Evolutionary conservation across 2,329 filamentous ascomycete species (phyloP).

Genomic region (Neonectria hederae): DNA sequence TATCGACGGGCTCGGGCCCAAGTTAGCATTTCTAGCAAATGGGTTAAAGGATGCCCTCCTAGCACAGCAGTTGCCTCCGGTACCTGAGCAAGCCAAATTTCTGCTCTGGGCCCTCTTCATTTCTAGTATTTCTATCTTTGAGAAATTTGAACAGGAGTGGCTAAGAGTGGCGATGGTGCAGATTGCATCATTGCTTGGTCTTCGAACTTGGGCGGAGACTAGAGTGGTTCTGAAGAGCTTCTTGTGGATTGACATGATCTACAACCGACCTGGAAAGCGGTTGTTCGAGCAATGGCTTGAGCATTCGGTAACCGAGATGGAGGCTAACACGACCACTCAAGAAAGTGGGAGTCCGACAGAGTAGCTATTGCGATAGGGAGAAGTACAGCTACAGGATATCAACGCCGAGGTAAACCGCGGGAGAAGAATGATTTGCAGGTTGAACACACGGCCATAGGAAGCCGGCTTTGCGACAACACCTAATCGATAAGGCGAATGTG

Average conservation of each 20-base stretch:
- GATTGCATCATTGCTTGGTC: not conserved
- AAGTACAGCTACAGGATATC: not conserved
- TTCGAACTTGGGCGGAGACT: conserved; percentile 11
- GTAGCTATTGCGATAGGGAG: not conserved
- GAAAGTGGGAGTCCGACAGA: not conserved
- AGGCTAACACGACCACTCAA: not conserved
- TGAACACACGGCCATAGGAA: not conserved
- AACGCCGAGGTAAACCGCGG: not conserved
- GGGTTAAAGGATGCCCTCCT: not conserved
- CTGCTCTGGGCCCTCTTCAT: conserved; percentile 23
- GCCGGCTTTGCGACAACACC: no score
- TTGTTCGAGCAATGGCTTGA: conserved; percentile 5
- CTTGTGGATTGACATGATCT: conserved; percentile 21
- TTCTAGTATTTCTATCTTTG: conserved; percentile 21
- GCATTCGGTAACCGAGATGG: not conserved
- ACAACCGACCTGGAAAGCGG: conserved; percentile 1
- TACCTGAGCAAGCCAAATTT: conserved; percentile 2
- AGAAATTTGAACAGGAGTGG: conserved; percentile 21
- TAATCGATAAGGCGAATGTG: not conserved
- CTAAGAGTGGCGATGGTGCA: conserved; percentile 6
- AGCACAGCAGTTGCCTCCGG: conserved; percentile 10
- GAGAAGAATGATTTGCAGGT: not conserved
- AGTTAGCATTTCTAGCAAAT: not conserved
- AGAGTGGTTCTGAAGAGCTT: conserved; percentile 5
- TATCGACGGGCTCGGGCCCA: conserved; percentile 24